These are phyloP conservation scores for Astrothelium subdiscretum DNA, from an alignment of 495 filamentous ascomycete species.

Conservation along the genomic window DNA sequence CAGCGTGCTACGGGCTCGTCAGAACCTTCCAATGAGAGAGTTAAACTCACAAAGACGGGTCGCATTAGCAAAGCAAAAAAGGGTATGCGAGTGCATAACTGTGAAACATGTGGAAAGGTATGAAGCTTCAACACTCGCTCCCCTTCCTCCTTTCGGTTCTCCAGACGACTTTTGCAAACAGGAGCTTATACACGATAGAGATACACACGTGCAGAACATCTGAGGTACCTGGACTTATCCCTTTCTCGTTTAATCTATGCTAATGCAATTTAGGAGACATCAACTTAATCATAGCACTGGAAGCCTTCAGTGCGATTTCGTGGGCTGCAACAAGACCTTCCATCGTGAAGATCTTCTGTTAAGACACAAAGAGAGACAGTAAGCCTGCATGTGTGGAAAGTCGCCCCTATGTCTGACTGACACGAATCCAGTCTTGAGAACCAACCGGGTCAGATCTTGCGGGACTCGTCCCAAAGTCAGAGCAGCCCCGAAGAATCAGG, in stretches of 20 bases:
- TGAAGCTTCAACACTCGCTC: not conserved
- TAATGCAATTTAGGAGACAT: slow-evolving; percentile 52
- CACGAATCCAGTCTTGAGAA: slow-evolving; percentile 10
- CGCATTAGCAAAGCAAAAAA: slow-evolving; percentile 32
- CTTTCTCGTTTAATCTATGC: not conserved
- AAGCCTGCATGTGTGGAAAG: slow-evolving; percentile 27
- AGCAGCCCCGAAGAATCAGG: not conserved
- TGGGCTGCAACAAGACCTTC: slow-evolving; percentile 53
- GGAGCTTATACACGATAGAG: slow-evolving; percentile 12
- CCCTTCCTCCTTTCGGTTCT: not conserved
- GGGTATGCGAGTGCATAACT: slow-evolving; percentile 27
- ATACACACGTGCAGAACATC: slow-evolving; percentile 71
- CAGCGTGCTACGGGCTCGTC: not conserved
- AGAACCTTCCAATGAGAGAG: not conserved
- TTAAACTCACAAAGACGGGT: slow-evolving; percentile 28
- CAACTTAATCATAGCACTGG: slow-evolving; percentile 71
- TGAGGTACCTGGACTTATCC: slow-evolving; percentile 41
- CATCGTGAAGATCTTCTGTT: slow-evolving; percentile 62
- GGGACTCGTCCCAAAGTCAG: slow-evolving; percentile 11
- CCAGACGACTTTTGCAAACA: not conserved
- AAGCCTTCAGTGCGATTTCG: slow-evolving; percentile 53
- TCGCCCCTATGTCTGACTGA: not conserved
- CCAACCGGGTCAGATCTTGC: slow-evolving; percentile 5
- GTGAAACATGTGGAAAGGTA: slow-evolving; percentile 30
- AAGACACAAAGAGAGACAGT: slow-evolving; percentile 79